Percentiles rank a stretch among this genome's conserved stretches.
Conservation (phyloP, 108 stramenopile genomes). For the Cyclostephanos tholiformis region DNA sequence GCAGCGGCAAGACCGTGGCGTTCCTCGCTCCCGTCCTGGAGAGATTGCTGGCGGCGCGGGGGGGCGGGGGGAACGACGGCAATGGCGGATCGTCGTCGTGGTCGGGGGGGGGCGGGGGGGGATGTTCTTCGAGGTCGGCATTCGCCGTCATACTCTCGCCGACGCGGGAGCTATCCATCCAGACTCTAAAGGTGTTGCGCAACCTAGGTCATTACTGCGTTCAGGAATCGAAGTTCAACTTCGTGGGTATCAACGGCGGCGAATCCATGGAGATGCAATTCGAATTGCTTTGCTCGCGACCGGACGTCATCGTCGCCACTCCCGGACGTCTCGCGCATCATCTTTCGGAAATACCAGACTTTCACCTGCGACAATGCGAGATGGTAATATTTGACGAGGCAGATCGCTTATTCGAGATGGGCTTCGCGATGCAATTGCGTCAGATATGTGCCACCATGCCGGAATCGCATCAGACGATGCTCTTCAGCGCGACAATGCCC, state of each 20-base stretch:
- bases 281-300: constrained; percentile 80
- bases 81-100: background rate
- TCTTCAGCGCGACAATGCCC: constrained; percentile 98
- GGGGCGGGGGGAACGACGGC: constrained; percentile 22
- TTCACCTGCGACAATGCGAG: constrained; percentile 81
- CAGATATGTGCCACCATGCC: constrained; percentile 74
- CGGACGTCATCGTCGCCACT: constrained; percentile 97
- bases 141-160: constrained; percentile 92
- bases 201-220: constrained; percentile 76
- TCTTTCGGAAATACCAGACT: constrained; percentile 93
- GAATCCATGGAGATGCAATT: constrained; percentile 98
- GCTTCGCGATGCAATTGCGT: constrained; percentile 91
- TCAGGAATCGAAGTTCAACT: constrained; percentile 41
- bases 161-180: constrained; percentile 94
- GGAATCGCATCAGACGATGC: constrained; percentile 85
- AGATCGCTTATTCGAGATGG: constrained; percentile 99
- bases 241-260: constrained; percentile 95
- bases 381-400: constrained; percentile 97
- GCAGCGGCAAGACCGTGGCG: constrained; percentile 94
- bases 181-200: constrained; percentile 86
- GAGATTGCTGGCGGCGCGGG: constrained; percentile 57
- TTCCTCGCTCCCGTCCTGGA: constrained; percentile 96
- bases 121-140: constrained; percentile 30
- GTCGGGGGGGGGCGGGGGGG: background rate
- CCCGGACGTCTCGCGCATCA: constrained; percentile 98